Base-by-base conservation (phyloP, 257 asterid species). In the Mitragyna speciosa region DNA sequence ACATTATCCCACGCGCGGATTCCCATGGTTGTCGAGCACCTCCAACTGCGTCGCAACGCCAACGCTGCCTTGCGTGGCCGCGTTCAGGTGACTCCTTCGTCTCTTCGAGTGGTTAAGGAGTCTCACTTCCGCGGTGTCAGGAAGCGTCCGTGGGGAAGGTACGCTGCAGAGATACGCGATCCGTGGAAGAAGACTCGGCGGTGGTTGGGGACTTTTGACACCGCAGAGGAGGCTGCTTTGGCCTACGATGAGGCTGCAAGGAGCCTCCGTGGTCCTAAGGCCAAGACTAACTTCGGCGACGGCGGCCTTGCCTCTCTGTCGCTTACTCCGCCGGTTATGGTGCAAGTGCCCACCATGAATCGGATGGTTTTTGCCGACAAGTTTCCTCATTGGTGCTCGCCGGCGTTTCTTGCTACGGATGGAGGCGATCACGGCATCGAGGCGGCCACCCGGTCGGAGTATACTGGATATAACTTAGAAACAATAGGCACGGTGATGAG, bases 151-250 rank as follows among this genome's bases (percentile, higher is more conserved):
- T 91, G 96, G 94, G 94, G 96, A 14, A 59, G 88, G 31, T 91
- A 83, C 84, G 94, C 92, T 14, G 96, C 92, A 11, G 96, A 91
- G 90, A 91, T 91, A 30, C 92, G 96, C 68, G 90, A 91, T 81
- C 96, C 96, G 48, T 86, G 87, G 93, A 91, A 81, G 87, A 91
- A 89, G 88, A 84, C 93, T 48, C 82, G 92, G 78, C 87, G 87
- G 68, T 91, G 96, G 96, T 90, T 91, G 52, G 96, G 96, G 59
- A 91, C 96, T 4, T 91, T 91, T 76, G 90, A 89, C 79, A 91
- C 95, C n/a, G 92, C 93, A 20, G 92, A 87, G 84, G 94, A 85
- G 77, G 96, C 96, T 43, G 94, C 96, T 39, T 77, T 84, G 61
- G 96, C 94, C 26, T 89, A 91, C 87, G 96, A 91, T 49, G 82